Conservation (phyloP, 176 grass and related monocot species). For the Triticum monococcum region DNA sequence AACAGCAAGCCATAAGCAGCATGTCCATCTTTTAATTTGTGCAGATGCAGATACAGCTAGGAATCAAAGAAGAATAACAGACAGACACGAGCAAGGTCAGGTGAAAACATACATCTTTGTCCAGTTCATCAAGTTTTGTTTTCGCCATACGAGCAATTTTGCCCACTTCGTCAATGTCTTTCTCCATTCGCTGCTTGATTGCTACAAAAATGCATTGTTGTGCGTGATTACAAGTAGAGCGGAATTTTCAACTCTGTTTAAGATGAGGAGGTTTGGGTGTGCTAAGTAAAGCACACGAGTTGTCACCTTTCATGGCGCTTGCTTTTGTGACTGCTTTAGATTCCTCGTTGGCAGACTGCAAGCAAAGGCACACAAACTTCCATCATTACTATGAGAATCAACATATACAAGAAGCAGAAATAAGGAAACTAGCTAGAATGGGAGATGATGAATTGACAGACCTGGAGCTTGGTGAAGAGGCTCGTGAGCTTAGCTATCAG, state of each 20-base stretch:
- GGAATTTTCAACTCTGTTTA: slow-evolving; percentile 24
- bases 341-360: too few species aligned
- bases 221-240: background rate
- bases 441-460: background rate
- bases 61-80: background rate
- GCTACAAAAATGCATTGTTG: slow-evolving; percentile 43
- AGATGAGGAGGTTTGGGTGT: too few species aligned
- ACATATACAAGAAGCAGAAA: background rate
- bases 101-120: slow-evolving; percentile 64
- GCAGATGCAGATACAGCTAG: background rate
- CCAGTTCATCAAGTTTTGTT: slow-evolving; percentile 81
- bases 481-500: slow-evolving; percentile 67
- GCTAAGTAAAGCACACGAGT: too few species aligned
- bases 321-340: too few species aligned
- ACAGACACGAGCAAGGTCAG: too few species aligned
- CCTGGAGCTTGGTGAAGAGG: slow-evolving; percentile 86
- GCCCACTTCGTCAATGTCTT: slow-evolving; percentile 95
- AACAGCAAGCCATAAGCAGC: background rate
- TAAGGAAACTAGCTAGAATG: slow-evolving; percentile 21
- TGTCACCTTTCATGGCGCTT: too few species aligned
- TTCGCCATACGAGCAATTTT: slow-evolving; percentile 86
- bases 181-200: slow-evolving; percentile 94
- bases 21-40: background rate
- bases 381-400: too few species aligned
- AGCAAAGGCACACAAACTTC: too few species aligned